Conservation (phyloP, 371 early-diverging fungal genomes). For the Batkoa obscura region DNA sequence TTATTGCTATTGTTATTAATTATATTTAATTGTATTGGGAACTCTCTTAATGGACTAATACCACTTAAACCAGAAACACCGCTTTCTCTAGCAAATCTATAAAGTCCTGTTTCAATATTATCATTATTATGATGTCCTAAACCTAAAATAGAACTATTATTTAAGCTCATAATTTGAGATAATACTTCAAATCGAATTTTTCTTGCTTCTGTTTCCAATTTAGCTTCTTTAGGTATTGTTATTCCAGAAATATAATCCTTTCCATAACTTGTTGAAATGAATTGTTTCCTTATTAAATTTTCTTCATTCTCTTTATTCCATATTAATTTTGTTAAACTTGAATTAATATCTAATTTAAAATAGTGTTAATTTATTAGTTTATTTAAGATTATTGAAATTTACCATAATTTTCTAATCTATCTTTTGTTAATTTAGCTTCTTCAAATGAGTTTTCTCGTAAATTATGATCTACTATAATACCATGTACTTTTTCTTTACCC, state of each 20-base stretch:
- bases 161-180: background rate
- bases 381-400: too few species aligned
- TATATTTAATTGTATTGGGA: background rate
- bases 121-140: conserved; percentile 10
- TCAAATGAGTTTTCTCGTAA: conserved; percentile 6
- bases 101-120: conserved; percentile 7
- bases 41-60: background rate
- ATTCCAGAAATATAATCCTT: background rate
- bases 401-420: background rate
- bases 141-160: background rate
- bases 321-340: background rate
- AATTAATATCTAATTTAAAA: conserved; percentile 1
- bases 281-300: background rate
- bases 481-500: background rate
- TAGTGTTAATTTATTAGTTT: too few species aligned
- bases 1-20: too few species aligned
- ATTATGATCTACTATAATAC: conserved; percentile 8
- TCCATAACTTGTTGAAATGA: background rate
- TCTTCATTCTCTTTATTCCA: background rate
- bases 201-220: conserved; percentile 7
- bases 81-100: conserved; percentile 8
- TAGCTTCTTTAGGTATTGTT: conserved; percentile 4
- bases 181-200: conserved; percentile 5
- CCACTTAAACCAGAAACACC: conserved; percentile 9
- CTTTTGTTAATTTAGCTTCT: conserved; percentile 5